Percentiles rank a stretch among this genome's conserved stretches.
These are phyloP conservation scores for Albizia julibrissin DNA, from an alignment of 306 rosid species.

Conservation along the genomic window DNA sequence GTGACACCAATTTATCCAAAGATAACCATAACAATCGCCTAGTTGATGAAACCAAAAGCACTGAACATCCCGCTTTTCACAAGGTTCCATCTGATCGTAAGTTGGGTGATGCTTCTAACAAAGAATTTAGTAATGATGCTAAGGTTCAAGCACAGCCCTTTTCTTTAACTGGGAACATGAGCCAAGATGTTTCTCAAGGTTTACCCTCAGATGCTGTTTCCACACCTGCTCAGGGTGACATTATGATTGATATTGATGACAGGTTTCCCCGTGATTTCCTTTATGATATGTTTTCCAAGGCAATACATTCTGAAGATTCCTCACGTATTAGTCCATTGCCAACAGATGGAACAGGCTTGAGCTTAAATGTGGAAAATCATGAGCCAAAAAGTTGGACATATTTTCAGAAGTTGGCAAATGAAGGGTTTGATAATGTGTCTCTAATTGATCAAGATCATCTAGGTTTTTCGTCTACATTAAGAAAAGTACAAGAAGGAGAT, in stretches of 20 bases:
- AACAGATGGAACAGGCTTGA: constrained; percentile 77
- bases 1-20: constrained; percentile 37
- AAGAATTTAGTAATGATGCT: constrained; percentile 34
- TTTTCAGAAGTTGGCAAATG: constrained; percentile 88
- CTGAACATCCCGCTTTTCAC: constrained; percentile 39
- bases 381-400: constrained; percentile 87
- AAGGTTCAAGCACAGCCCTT: constrained; percentile 37
- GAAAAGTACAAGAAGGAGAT: constrained; percentile 51
- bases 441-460: constrained; percentile 76
- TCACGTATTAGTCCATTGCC: constrained; percentile 55
- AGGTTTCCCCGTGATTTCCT: constrained; percentile 88
- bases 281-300: constrained; percentile 88
- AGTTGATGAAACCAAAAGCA: constrained; percentile 45
- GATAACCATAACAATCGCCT: constrained; percentile 35
- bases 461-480: constrained; percentile 47
- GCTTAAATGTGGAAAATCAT: constrained; percentile 75
- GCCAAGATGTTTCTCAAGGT: constrained; percentile 46
- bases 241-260: constrained; percentile 78
- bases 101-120: constrained; percentile 44
- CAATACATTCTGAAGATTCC: constrained; percentile 64
- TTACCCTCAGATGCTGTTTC: constrained; percentile 45
- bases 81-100: constrained; percentile 50
- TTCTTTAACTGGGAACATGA: constrained; percentile 41
- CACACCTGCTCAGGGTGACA: constrained; percentile 64
- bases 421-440: constrained; percentile 65